Conservation (phyloP, 108 stramenopile genomes). For the Nitzschia inconspicua region DNA sequence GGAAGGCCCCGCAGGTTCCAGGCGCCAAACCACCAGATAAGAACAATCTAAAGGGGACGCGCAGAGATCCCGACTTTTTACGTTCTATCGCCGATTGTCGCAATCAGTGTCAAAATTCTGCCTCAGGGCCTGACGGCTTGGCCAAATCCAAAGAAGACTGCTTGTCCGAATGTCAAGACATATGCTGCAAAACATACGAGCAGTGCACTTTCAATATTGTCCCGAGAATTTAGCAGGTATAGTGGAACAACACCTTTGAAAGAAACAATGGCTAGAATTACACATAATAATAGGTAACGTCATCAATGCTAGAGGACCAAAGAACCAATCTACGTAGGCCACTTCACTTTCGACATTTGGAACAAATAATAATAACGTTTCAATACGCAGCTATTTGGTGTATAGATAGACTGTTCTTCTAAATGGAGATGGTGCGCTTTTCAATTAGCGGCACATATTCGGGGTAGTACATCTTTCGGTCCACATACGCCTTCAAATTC, state of each 20-base stretch:
- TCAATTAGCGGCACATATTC: conserved; percentile 84
- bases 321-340: no score
- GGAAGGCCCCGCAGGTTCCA: conserved; percentile 54
- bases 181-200: conserved; percentile 84
- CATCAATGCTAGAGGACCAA: no score
- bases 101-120: conserved; percentile 50
- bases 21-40: conserved; percentile 71
- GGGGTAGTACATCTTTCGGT: conserved; percentile 84
- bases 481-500: conserved; percentile 65
- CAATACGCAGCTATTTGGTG: no score
- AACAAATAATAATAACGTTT: no score
- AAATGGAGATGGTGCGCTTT: conserved; percentile 54
- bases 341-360: no score
- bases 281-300: no score
- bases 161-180: conserved; percentile 80
- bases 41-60: conserved; percentile 48
- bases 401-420: no score
- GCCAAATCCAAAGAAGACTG: conserved; percentile 74
- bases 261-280: no score
- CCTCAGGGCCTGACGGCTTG: conserved; percentile 55
- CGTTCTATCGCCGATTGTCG: conserved; percentile 72
- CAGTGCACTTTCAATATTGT: conserved; percentile 52
- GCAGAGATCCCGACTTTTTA: conserved; percentile 80
- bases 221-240: conserved; percentile 12
- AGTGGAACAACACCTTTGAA: neutral